These are phyloP conservation scores for Exophiala sp. DNA, from an alignment of 2,329 filamentous ascomycete genomes.

Conservation along the genomic window DNA sequence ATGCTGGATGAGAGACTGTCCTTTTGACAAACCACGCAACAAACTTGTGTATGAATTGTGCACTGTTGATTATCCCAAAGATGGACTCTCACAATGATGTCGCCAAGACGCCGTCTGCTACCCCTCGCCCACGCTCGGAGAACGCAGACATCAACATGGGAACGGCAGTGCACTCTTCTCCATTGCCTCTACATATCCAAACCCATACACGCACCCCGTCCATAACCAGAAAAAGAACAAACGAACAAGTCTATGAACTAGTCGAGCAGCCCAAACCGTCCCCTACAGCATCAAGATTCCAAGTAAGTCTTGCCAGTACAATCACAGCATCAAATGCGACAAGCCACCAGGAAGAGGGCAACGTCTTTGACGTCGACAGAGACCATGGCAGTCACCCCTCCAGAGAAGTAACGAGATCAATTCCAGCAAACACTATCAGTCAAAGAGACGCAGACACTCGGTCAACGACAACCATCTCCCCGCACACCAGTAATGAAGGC, in stretches of 20 bases:
- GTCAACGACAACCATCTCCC: neutral
- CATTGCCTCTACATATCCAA: slow-evolving; percentile 9
- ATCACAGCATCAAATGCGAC: neutral
- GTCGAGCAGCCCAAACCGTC: slow-evolving; percentile 6
- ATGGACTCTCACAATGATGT: slow-evolving; percentile 5
- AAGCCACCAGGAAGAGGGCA: neutral
- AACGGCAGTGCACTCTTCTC: slow-evolving; percentile 13
- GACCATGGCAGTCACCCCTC: no score
- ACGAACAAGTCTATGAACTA: slow-evolving; percentile 22
- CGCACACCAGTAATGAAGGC: neutral
- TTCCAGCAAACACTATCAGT: neutral
- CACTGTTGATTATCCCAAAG: neutral
- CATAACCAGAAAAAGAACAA: slow-evolving; percentile 17
- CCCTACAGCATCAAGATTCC: slow-evolving; percentile 13
- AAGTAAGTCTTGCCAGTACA: neutral
- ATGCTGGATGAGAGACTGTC: no score
- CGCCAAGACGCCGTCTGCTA: no score
- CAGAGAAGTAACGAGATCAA: neutral
- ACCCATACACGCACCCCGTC: slow-evolving; percentile 9
- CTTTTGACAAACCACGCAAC: no score
- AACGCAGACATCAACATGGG: slow-evolving; percentile 1
- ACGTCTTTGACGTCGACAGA: neutral
- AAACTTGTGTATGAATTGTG: neutral
- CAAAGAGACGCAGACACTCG: neutral
- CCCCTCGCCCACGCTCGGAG: slow-evolving; percentile 4